These are phyloP conservation scores for Fusarium oxysporum DNA, from an alignment of 2,329 filamentous ascomycete species.

Conservation along the genomic window DNA sequence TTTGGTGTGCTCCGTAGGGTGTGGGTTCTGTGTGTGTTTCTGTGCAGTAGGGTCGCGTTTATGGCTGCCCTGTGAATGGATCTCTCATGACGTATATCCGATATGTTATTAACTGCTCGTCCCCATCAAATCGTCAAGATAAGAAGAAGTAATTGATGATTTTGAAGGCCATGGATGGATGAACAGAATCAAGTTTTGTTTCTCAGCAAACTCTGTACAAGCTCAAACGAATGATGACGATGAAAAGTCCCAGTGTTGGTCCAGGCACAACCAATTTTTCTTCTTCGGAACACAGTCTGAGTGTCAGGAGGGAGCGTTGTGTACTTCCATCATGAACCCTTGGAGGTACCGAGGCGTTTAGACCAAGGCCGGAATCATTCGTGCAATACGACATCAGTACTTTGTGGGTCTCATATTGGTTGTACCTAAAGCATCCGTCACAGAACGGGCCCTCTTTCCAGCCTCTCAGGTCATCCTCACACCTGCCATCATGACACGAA, in stretches of 20 bases:
- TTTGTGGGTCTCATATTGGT: not conserved
- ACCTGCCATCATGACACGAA: slow-evolving; percentile 18
- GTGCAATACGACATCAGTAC: slow-evolving; percentile 1
- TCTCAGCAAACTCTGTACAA: not conserved
- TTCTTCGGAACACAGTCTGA: slow-evolving; percentile 8
- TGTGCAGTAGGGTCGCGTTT: slow-evolving; percentile 31
- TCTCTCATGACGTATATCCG: slow-evolving; percentile 35
- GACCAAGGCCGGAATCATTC: not conserved
- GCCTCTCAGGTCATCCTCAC: slow-evolving; percentile 13
- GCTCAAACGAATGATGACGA: not conserved
- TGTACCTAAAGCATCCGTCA: slow-evolving; percentile 22
- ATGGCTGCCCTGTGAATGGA: slow-evolving; percentile 22
- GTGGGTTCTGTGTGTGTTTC: slow-evolving; percentile 20
- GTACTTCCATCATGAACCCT: slow-evolving; percentile 14
- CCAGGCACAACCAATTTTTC: slow-evolving; percentile 16
- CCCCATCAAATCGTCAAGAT: not conserved
- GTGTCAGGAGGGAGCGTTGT: not conserved
- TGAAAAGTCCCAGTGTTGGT: not conserved
- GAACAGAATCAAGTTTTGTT: not conserved
- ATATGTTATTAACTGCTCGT: not conserved
- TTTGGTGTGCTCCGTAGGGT: not conserved
- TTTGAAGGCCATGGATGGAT: not conserved
- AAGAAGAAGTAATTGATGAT: not conserved
- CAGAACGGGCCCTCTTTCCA: slow-evolving; percentile 13
- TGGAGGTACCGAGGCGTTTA: slow-evolving; percentile 4